These are phyloP conservation scores for Strobilomyces dryophilus DNA, from an alignment of 768 basidiomycete genomes.

Conservation along the genomic window DNA sequence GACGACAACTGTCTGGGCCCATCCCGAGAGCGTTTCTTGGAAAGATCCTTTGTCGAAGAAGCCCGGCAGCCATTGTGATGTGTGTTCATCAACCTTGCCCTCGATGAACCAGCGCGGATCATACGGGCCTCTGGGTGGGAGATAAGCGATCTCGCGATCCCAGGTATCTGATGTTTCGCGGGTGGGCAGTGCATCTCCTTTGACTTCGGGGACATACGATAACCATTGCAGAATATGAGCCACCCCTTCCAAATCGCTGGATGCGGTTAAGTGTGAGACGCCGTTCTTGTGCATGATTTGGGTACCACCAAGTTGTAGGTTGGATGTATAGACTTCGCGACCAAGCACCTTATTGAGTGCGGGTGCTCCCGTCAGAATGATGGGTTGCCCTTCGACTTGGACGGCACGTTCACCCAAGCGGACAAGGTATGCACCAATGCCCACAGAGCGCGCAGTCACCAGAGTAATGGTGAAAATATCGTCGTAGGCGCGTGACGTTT, in stretches of 20 bases:
- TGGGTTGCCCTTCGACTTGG: slow-evolving; percentile 98
- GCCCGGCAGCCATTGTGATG: slow-evolving; percentile 74
- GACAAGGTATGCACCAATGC: slow-evolving; percentile 98
- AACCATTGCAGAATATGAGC: slow-evolving; percentile 93
- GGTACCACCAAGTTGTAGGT: slow-evolving; percentile 98
- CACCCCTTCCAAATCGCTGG: slow-evolving; percentile 93
- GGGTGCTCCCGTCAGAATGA: slow-evolving; percentile 95
- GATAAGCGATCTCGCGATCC: slow-evolving; percentile 91
- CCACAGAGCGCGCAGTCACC: slow-evolving; percentile 97
- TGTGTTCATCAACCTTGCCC: slow-evolving; percentile 84
- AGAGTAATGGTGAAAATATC: slow-evolving; percentile 99
- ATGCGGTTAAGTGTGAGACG: slow-evolving; percentile 93
- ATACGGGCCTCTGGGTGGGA: slow-evolving; percentile 90
- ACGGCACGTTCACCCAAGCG: slow-evolving; percentile 96
- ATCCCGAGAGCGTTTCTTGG: slow-evolving; percentile 98
- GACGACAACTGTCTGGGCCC: slow-evolving; percentile 98
- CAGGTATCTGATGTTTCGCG: slow-evolving; percentile 70
- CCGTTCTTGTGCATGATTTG: slow-evolving; percentile 99
- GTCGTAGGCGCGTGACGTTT: slow-evolving; percentile 97
- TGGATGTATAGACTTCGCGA: slow-evolving; percentile 97
- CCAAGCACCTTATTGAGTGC: slow-evolving; percentile 99
- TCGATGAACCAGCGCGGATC: slow-evolving; percentile 98
- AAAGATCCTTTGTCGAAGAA: slow-evolving; percentile 98
- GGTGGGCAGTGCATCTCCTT: slow-evolving; percentile 77
- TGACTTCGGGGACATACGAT: slow-evolving; percentile 85